These are phyloP conservation scores for Yamadazyma akitaensis DNA, from an alignment of 805 yeast genomes.

Conservation along the genomic window DNA sequence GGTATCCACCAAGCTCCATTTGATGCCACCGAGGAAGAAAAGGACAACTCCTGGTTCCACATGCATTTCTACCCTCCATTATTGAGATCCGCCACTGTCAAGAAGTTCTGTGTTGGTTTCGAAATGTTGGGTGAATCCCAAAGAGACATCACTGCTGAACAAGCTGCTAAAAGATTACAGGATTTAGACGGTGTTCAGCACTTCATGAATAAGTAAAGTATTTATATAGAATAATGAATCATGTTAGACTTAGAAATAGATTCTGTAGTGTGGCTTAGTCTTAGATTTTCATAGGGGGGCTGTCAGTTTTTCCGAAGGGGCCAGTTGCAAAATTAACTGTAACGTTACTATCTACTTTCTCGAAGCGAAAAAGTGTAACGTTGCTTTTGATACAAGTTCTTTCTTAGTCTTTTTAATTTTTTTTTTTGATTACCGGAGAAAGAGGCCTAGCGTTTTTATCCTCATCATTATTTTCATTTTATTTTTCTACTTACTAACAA, in stretches of 20 bases:
- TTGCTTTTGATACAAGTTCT: background rate
- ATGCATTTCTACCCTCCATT: constrained; percentile 80
- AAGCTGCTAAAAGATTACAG: constrained; percentile 56
- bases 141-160: constrained; percentile 64
- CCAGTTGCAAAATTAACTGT: background rate
- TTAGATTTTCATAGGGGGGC: background rate
- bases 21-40: constrained; percentile 39
- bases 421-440: too few relatives aligned
- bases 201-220: constrained; percentile 18
- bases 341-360: background rate
- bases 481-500: constrained; percentile 5
- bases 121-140: constrained; percentile 69
- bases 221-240: background rate
- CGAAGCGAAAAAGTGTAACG: background rate
- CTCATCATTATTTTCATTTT: too few relatives aligned
- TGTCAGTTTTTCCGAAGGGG: background rate
- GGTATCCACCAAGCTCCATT: constrained; percentile 77
- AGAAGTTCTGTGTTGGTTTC: constrained; percentile 73
- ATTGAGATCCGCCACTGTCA: constrained; percentile 68
- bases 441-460: too few relatives aligned
- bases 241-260: background rate
- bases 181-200: constrained; percentile 39
- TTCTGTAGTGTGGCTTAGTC: background rate
- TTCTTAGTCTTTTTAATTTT: too few relatives aligned
- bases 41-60: constrained; percentile 51